A percentile compares a stretch with the other conserved stretches of the same genome.
phyloP scores from a whole-genome alignment of 768 basidiomycete genomes.

The Boletus sp. region DNA sequence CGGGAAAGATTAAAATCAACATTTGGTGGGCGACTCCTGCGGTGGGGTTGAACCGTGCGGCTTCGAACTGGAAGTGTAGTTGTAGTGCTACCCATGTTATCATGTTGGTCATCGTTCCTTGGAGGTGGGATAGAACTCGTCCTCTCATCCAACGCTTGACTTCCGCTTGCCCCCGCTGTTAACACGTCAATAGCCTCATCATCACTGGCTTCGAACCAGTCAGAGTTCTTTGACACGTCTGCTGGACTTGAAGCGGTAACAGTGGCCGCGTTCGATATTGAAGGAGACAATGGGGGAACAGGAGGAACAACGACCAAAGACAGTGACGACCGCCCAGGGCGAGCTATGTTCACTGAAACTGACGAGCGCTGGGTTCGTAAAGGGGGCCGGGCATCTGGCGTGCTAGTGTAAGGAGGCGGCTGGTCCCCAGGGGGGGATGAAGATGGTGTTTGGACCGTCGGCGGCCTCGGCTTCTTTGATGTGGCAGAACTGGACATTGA shows the following conservation, averaged over 20 bases:
- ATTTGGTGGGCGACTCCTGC: slow-evolving; percentile 64
- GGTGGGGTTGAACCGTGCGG: slow-evolving; percentile 31
- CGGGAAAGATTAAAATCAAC: slow-evolving; percentile 56
- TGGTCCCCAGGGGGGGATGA: slow-evolving; percentile 41
- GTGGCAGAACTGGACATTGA: slow-evolving; percentile 12
- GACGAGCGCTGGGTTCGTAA: slow-evolving; percentile 43
- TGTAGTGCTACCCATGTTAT: slow-evolving; percentile 14
- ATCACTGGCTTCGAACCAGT: slow-evolving; percentile 81
- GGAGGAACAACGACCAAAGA: slow-evolving; percentile 54
- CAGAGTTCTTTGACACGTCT: slow-evolving; percentile 47
- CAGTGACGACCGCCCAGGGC: slow-evolving; percentile 54
- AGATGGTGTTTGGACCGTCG: slow-evolving; percentile 24
- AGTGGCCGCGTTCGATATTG: slow-evolving; percentile 34
- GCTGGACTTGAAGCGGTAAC: slow-evolving; percentile 36
- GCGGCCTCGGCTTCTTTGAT: slow-evolving; percentile 28
- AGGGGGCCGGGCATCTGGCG: slow-evolving; percentile 30
- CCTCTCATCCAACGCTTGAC: slow-evolving; percentile 79
- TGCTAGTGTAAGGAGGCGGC: slow-evolving; percentile 65
- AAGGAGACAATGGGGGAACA: slow-evolving; percentile 36
- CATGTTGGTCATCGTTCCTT: slow-evolving; percentile 27
- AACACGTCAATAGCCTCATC: slow-evolving; percentile 85
- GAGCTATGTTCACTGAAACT: slow-evolving; percentile 41
- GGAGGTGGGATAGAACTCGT: slow-evolving; percentile 53
- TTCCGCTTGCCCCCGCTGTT: slow-evolving; percentile 78
- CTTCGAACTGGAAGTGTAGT: slow-evolving; percentile 31